These are phyloP conservation scores for Trichophyton rubrum DNA, from an alignment of 2,329 filamentous ascomycete genomes.

Conservation along the genomic window DNA sequence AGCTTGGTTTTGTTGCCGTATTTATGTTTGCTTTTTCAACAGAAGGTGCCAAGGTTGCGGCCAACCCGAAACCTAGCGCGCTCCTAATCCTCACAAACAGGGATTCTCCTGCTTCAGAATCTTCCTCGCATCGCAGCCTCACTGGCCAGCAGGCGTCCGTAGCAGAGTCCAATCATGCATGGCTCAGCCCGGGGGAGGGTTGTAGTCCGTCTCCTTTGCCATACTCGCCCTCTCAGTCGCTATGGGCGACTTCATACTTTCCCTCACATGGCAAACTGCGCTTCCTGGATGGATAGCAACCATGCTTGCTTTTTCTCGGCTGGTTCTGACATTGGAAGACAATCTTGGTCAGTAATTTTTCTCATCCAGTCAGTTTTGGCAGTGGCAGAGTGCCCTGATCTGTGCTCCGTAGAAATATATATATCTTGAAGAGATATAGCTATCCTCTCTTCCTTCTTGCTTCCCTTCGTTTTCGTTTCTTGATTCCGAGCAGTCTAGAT, in stretches of 20 bases:
- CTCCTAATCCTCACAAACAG: background rate
- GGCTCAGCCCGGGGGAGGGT: background rate
- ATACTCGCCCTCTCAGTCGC: background rate
- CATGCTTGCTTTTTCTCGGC: background rate
- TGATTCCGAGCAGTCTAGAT: background rate
- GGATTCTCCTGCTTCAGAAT: background rate
- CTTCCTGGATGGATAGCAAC: background rate
- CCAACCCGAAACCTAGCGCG: conserved; percentile 4
- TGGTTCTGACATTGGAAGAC: background rate
- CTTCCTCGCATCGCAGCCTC: background rate
- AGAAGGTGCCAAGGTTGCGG: background rate
- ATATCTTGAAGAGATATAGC: background rate
- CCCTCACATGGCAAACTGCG: background rate
- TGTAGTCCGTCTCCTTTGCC: background rate
- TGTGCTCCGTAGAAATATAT: background rate
- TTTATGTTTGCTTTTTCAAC: background rate
- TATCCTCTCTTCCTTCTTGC: background rate
- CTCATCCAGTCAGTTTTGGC: background rate
- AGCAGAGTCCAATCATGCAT: background rate
- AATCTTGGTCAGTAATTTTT: background rate
- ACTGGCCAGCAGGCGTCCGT: background rate
- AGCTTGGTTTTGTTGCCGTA: background rate
- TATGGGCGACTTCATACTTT: background rate
- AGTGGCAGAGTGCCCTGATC: background rate
- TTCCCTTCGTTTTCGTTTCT: background rate